phyloP scores from a whole-genome alignment of 1,284 basidiomycete species.

The Termitomyces sp. region DNA sequence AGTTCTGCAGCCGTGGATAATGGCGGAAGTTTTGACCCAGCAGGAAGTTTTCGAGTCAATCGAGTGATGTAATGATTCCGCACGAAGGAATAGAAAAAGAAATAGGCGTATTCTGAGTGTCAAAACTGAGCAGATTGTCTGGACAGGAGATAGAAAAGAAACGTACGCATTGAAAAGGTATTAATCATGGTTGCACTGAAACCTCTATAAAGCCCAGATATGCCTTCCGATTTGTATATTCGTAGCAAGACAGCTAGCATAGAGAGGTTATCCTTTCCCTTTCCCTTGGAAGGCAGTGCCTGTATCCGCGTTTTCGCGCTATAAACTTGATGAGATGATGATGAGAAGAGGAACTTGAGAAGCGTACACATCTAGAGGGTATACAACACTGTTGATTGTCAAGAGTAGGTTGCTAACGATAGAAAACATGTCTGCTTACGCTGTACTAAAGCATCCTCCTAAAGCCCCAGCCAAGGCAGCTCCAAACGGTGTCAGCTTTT shows the following conservation, averaged over 20 bases:
- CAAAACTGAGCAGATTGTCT: background rate
- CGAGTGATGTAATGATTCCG: conserved; percentile 79
- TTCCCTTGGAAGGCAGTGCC: conserved; percentile 52
- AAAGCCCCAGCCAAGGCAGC: conserved; percentile 93
- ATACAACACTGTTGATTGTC: conserved; percentile 64
- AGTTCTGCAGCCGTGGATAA: conserved; percentile 83
- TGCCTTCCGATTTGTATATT: conserved; percentile 77
- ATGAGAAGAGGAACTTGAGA: background rate
- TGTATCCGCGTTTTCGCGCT: conserved; percentile 97
- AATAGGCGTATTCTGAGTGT: conserved; percentile 93
- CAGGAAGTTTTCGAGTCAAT: conserved; percentile 48
- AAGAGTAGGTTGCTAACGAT: background rate
- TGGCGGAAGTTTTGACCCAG: conserved; percentile 51
- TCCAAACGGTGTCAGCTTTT: conserved; percentile 82
- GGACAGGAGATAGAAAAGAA: background rate
- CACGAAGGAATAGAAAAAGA: conserved; percentile 97
- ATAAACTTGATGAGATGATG: conserved; percentile 6
- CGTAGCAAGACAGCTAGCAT: conserved; percentile 63
- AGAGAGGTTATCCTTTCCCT: conserved; percentile 51
- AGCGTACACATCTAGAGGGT: conserved; percentile 90
- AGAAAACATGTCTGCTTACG: conserved; percentile 56
- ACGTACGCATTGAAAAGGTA: conserved; percentile 91
- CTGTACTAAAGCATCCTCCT: conserved; percentile 89
- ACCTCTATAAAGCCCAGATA: conserved; percentile 84
- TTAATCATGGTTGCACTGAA: conserved; percentile 99